Evolutionary conservation across 2,329 filamentous ascomycete species (phyloP), one percentile per base, ranked within the genome.

Genomic region (Ophiostoma piceae): DNA sequence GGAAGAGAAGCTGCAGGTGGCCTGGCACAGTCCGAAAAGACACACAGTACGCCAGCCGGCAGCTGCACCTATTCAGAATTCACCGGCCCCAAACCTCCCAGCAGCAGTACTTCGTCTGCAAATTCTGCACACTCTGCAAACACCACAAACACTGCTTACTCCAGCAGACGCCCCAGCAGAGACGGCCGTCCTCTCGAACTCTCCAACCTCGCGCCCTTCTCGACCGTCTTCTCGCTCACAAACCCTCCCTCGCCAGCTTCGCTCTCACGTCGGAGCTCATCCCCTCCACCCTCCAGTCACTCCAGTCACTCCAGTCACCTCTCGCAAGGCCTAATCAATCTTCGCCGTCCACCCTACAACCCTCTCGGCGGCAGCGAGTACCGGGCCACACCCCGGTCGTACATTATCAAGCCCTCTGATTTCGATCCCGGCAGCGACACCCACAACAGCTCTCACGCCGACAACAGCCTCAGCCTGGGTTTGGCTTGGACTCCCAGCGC

Each of bases 401-500:
- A 67, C 67, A 65, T 67, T 29, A 47, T 67, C 54, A 62, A 37
- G 11, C 54, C 57, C 4, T 65, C 69, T 6, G 66, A 70, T 43
- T 54, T 57, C 16, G 12, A 37, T 35, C 3, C 4, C 19, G 12
- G 32, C 60, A 64, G 19, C 16, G 32, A 37, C 32, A 64, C 22
- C 35, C 8, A 35, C 64, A 67, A 43, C 12, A 37, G 11, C 32
- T 22, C 19, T 35, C 16, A 37, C 22, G 16, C 26, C n/a, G 35
- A 16, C 12, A 41, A 19, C 65, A 47, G 26, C 16, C 19, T 54
- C 32, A 12, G 65, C 32, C 19, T 1, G 14, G 26, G 43, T 32
- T 41, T n/a, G 29, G 8, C 29, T n/a, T 37, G 26, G 39, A 77
- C 79, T 6, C 77, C 81, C 32, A 76, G 78, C 41, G 81, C 80